Conservation (phyloP, 257 asterid species). For the Primulina huaijiensis region DNA sequence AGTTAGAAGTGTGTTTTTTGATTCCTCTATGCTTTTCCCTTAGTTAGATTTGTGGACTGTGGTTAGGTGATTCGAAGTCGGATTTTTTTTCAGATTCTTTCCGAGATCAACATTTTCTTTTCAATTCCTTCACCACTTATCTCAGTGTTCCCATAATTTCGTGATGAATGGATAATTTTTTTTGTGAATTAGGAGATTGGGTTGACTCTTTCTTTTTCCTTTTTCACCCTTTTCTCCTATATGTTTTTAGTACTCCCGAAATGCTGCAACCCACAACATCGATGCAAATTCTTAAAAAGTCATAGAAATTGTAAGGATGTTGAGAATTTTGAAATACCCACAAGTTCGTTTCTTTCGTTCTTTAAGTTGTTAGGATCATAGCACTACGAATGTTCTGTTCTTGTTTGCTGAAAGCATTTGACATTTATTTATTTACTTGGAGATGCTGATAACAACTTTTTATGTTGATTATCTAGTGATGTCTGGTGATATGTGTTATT, state of each 20-base stretch:
- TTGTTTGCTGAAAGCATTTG: not conserved
- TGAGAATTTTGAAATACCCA: not conserved
- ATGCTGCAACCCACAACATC: not conserved
- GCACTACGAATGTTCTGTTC: not conserved
- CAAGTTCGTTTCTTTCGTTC: not conserved
- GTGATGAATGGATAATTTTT: not conserved
- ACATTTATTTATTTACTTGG: not conserved
- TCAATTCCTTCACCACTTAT: not conserved
- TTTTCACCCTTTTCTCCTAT: slow-evolving; percentile 1
- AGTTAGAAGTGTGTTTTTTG: slow-evolving; percentile 3
- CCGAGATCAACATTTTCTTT: slow-evolving; percentile 7
- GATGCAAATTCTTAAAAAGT: slow-evolving; percentile 4
- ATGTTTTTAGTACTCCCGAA: slow-evolving; percentile 25
- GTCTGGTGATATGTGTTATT: not conserved
- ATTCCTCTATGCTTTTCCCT: not conserved
- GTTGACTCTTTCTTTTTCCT: not conserved
- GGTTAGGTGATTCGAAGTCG: slow-evolving; percentile 22
- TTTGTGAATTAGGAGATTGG: not conserved
- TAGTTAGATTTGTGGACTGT: slow-evolving; percentile 5
- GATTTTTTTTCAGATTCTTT: slow-evolving; percentile 15
- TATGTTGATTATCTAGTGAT: not conserved
- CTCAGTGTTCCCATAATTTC: not conserved
- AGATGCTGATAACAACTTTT: not conserved
- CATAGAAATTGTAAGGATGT: not conserved
- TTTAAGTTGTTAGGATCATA: not conserved